Base-by-base conservation (phyloP, 768 basidiomycete genomes). In the Rhizopogon roseolus region DNA sequence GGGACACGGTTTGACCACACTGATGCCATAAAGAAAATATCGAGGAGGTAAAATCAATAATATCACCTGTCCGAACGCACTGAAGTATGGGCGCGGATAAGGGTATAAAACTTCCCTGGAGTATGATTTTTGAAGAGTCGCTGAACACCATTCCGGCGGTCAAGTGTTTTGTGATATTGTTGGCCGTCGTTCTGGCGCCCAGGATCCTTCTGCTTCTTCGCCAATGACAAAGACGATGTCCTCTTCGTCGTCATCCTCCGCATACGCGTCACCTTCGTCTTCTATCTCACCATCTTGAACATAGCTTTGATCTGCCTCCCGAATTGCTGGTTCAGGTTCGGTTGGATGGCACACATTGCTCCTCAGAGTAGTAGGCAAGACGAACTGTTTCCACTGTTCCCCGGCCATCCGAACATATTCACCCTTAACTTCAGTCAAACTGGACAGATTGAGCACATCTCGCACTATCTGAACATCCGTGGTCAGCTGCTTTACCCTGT, bases 181-280 rank as follows among this genome's bases (percentile, higher is more conserved):
- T 48, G 28, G 16, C 22, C 49, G 11, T 40, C 69, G 69, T 56
- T 72, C 65, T 42, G 67, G 62, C 58, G 68, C 70, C 71, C 71
- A 73, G 3, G 64, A 62, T 36, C 59, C 69, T 49, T 71, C 72
- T n/a, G 70, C 70, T 54, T 76, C 76, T 54, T 74, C 65, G 40
- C 79, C 80, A 65, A 88, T 78, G 38, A 88, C 85, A 58, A 88
- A 84, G n/a, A 80, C 85, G n/a, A 88, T 78, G 39, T 87, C 85
- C 32, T 86, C 86, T n/a, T 87, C 86, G 2, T 84, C 84, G 3
- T 86, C 85, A 9, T 86, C 82, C 3, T 83, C 79, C 11, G 70
- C 74, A 29, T 71, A 73, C 17, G 63, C 68, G 25, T 74, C 71
- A 13, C 54, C 69, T 14, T 71, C 68, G 16, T 56, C 55, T 22